These are phyloP conservation scores for Magnaporthiopsis incrustans DNA, from an alignment of 2,329 filamentous ascomycete genomes.

Conservation along the genomic window DNA sequence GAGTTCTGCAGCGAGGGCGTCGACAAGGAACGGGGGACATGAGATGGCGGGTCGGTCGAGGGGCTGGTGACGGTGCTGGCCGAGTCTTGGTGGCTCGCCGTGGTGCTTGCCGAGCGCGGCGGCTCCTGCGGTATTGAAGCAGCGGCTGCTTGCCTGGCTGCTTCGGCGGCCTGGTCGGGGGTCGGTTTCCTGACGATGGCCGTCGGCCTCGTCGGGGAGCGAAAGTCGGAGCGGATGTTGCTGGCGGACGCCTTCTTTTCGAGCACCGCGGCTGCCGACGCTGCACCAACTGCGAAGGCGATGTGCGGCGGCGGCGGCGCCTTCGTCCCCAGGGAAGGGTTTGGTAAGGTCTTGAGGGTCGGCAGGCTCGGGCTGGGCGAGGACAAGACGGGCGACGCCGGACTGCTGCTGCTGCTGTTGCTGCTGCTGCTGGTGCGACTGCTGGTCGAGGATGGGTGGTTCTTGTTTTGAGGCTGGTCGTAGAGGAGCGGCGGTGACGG, in stretches of 20 bases:
- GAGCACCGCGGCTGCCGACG: conserved; percentile 8
- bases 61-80: neutral
- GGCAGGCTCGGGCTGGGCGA: conserved; percentile 18
- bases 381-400: conserved; percentile 3
- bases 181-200: conserved; percentile 52
- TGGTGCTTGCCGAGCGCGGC: conserved; percentile 15
- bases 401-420: neutral
- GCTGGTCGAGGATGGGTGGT: neutral
- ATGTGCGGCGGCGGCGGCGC: neutral
- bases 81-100: conserved; percentile 7
- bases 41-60: conserved; percentile 8
- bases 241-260: conserved; percentile 18
- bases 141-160: too few species aligned
- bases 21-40: conserved; percentile 23
- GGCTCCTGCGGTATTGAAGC: conserved; percentile 12
- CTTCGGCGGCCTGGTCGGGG: conserved; percentile 41
- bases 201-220: conserved; percentile 17
- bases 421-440: neutral
- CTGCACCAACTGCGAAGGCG: neutral
- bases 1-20: conserved; percentile 36
- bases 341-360: conserved; percentile 18
- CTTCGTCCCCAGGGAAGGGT: conserved; percentile 13
- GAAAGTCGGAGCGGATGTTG: conserved; percentile 19
- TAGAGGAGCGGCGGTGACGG: neutral
- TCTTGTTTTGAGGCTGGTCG: conserved; percentile 10